Percentiles rank a stretch among this genome's conserved stretches.
Conservation (phyloP, 306 rosid genomes). For the Casuarina cunninghamiana region DNA sequence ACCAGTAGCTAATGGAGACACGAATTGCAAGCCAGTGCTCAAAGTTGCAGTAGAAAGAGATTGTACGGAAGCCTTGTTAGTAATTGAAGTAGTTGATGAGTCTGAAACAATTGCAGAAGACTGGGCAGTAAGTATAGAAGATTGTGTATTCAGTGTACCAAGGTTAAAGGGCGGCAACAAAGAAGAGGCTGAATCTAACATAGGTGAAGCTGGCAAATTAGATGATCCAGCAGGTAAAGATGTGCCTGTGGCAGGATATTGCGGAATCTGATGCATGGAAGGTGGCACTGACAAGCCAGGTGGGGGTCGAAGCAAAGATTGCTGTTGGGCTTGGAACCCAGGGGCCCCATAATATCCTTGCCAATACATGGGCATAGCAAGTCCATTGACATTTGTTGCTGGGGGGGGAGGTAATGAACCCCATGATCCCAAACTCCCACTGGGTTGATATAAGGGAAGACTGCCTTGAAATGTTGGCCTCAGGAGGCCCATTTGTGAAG, state of each 20-base stretch:
- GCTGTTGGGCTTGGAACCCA: conserved; percentile 33
- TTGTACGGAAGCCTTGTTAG: conserved; percentile 18
- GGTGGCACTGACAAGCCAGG: conserved; percentile 25
- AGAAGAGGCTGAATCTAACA: conserved; percentile 26
- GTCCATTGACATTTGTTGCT: conserved; percentile 22
- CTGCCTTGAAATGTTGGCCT: conserved; percentile 24
- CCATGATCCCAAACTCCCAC: conserved; percentile 25
- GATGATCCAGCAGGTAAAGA: conserved; percentile 14
- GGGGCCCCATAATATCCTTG: conserved; percentile 27
- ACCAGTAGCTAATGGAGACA: conserved; percentile 22
- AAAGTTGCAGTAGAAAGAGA: conserved; percentile 18
- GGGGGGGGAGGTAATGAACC: conserved; percentile 26
- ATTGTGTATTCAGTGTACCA: conserved; percentile 22
- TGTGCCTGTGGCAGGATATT: conserved; percentile 16
- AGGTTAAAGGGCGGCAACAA: conserved; percentile 24
- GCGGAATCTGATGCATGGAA: conserved; percentile 21
- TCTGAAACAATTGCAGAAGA: conserved; percentile 28
- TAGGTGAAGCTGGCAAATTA: conserved; percentile 13
- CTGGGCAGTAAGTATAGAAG: conserved; percentile 26
- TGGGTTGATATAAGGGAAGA: conserved; percentile 30
- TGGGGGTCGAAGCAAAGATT: conserved; percentile 30
- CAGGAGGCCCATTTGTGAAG: conserved; percentile 20
- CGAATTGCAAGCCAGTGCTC: conserved; percentile 10
- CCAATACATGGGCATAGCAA: conserved; percentile 25
- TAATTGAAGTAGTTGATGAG: conserved; percentile 22